Conservation (phyloP, 257 asterid genomes). For the Fraxinus pennsylvanica region DNA sequence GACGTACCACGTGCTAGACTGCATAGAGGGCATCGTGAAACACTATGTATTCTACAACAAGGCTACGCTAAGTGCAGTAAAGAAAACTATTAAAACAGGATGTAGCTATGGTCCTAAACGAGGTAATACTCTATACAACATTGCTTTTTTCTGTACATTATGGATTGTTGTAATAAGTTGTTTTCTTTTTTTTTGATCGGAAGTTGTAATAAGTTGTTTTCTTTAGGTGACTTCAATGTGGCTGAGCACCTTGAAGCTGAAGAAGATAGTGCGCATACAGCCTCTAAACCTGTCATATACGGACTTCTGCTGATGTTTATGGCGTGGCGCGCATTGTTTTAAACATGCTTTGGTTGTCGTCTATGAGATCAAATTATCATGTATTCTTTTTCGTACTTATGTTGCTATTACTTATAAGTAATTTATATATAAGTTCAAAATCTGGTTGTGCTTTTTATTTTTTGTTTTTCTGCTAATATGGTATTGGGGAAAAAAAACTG, state of each 20-base stretch:
- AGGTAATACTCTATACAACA: slow-evolving; percentile 35
- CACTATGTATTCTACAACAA: slow-evolving; percentile 54
- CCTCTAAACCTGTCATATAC: slow-evolving; percentile 26
- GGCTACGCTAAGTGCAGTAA: slow-evolving; percentile 52
- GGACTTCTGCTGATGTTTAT: slow-evolving; percentile 32
- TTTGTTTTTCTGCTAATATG: not conserved
- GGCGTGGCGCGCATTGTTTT: slow-evolving; percentile 30
- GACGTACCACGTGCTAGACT: slow-evolving; percentile 63
- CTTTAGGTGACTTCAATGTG: slow-evolving; percentile 67
- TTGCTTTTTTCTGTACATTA: not conserved
- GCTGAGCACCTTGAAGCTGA: slow-evolving; percentile 49
- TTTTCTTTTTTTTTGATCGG: slow-evolving; percentile 7
- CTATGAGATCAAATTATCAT: slow-evolving; percentile 12
- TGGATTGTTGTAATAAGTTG: not conserved
- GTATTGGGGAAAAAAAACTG: not conserved
- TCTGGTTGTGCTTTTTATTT: not conserved
- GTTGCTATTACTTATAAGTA: not conserved
- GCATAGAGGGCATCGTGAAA: slow-evolving; percentile 43
- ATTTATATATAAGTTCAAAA: not conserved
- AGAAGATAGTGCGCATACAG: slow-evolving; percentile 30
- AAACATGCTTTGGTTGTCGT: slow-evolving; percentile 5
- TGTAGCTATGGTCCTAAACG: slow-evolving; percentile 70
- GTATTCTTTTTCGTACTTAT: not conserved
- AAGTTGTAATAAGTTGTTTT: slow-evolving; percentile 3
- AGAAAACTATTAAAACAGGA: slow-evolving; percentile 60